These are phyloP conservation scores for Antitrichia curtipendula DNA, from an alignment of 225 moss, liverwort and hornwort species.

Conservation along the genomic window DNA sequence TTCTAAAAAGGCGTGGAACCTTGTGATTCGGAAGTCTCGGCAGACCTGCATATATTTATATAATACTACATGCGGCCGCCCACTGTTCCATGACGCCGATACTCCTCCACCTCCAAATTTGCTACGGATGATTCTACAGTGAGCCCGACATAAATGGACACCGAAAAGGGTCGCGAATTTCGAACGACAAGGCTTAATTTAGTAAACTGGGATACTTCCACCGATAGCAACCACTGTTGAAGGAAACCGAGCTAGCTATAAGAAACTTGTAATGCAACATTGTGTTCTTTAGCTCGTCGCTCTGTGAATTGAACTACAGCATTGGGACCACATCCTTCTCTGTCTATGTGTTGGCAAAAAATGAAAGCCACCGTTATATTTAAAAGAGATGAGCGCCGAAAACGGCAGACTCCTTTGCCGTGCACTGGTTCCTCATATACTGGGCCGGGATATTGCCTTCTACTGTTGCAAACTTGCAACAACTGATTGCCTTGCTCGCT, in stretches of 20 bases:
- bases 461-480: neutral
- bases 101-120: neutral
- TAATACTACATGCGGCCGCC: neutral
- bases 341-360: neutral
- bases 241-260: neutral
- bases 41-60: neutral
- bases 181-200: neutral
- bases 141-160: neutral
- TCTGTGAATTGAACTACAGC: neutral
- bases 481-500: neutral
- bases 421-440: neutral
- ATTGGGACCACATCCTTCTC: neutral
- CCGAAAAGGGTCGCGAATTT: neutral
- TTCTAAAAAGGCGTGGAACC: neutral
- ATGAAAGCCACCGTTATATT: neutral
- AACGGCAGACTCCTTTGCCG: neutral
- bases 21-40: conserved; percentile 3
- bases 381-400: neutral
- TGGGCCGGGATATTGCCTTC: neutral
- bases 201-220: neutral
- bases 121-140: neutral
- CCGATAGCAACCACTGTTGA: neutral
- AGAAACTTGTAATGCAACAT: neutral
- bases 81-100: neutral
- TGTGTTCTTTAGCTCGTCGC: neutral